Conservation (phyloP, 768 basidiomycete species). For the Naganishia vaughanmartiniae region DNA sequence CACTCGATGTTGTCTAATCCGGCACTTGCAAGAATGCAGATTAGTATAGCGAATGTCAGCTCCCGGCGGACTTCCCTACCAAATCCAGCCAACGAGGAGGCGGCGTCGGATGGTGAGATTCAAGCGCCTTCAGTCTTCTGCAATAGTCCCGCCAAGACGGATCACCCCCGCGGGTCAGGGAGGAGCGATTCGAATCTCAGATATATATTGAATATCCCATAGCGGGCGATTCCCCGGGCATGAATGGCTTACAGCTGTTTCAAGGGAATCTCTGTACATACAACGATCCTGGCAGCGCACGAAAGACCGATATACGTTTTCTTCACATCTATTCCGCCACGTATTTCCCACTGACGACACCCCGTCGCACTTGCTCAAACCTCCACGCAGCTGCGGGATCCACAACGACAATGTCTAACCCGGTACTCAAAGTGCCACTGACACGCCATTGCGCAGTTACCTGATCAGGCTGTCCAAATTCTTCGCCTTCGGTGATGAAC, state of each 20-base stretch:
- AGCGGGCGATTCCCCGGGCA: neutral
- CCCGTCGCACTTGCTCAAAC: conserved; percentile 48
- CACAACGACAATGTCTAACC: conserved; percentile 51
- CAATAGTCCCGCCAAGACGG: no score
- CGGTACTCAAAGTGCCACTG: conserved; percentile 47
- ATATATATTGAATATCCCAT: no score
- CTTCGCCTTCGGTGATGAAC: conserved; percentile 41
- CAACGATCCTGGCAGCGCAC: neutral
- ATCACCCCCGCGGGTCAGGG: no score
- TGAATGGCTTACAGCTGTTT: neutral
- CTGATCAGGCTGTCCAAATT: conserved; percentile 39
- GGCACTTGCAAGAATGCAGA: no score
- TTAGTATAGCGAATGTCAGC: no score
- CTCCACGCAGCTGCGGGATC: conserved; percentile 26
- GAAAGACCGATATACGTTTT: neutral
- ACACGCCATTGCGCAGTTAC: conserved; percentile 49
- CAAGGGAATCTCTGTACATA: neutral
- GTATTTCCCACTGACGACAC: conserved; percentile 48
- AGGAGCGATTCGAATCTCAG: no score
- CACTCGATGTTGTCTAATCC: no score
- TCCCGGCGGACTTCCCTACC: no score
- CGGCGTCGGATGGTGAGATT: no score
- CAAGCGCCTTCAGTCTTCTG: no score
- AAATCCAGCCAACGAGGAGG: no score
- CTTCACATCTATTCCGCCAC: conserved; percentile 37